Evolutionary conservation across 2,329 filamentous ascomycete genomes (phyloP), one percentile per base, ranked within the genome.

Genomic region (Exophiala lecanii-corni): DNA sequence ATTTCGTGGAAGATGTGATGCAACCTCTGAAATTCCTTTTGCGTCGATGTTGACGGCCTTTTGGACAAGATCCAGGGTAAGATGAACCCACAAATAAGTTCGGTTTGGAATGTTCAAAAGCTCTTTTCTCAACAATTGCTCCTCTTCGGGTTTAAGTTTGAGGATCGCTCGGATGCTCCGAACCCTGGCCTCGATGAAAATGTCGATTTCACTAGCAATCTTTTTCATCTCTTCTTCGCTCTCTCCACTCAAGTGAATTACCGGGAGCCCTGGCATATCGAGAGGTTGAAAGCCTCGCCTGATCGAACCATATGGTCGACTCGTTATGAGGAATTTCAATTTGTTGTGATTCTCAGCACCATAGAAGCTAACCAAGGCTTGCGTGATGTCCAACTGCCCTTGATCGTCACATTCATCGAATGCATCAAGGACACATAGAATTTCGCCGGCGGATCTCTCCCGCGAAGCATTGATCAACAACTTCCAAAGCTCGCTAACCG

Each of bases 231-330:
- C 53, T 10, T 43, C 37, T 26, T 56, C 53, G 12, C 45, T n/a
- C 25, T 28, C 25, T n/a, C 43, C 9, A 9, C 41, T 35, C 13
- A 57, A 33, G 1, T 46, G 48, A 18, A 58, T 45, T 4, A 15
- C 41, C 12, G 51, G 47, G 1, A 52, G 34, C n/a, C n/a, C n/a
- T 40, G 5, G 43, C 34, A 58, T 43, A 2, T 41, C 18, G 6
- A 13, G 5, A 5, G 34, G 16, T 1, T 45, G 36, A 59, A 61
- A 23, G 16, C 41, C 12, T 23, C 17, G 12, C 36, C 40, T 6
- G 12, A 64, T 62, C 0, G 57, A 33, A 2, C 45, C 28, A 40
- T 63, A 62, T 1, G 59, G 57, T 2, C 61, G 56, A 40, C 61
- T 63, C 0, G 59, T 65, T 4, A 56, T 41, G 3, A 57, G 34